Percentiles rank a stretch among this genome's conserved stretches.
phyloP scores from a whole-genome alignment of 805 yeast genomes.

The Blastobotrys americana region DNA sequence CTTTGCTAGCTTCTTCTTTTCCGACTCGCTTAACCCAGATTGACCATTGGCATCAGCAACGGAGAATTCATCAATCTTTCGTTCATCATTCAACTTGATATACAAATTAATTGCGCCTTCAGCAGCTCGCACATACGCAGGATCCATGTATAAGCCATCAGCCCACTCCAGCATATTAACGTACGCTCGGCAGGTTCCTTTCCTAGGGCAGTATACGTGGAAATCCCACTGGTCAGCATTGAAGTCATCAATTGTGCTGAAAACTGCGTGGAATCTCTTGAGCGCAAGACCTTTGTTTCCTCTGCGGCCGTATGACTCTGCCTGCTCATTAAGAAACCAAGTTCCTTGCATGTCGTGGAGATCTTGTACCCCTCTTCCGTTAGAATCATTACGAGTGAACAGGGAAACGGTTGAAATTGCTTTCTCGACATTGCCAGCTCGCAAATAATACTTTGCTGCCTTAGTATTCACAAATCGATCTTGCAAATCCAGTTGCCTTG shows the following conservation, averaged over 20 bases:
- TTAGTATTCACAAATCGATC: constrained; percentile 90
- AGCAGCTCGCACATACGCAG: constrained; percentile 64
- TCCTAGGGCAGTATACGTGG: constrained; percentile 85
- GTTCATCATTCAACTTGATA: constrained; percentile 31
- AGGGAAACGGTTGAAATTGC: constrained; percentile 69
- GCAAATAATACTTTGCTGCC: constrained; percentile 70
- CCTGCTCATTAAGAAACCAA: constrained; percentile 82
- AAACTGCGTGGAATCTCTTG: constrained; percentile 65
- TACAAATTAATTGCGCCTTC: constrained; percentile 56
- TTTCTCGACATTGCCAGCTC: constrained; percentile 66
- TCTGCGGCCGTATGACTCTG: constrained; percentile 67
- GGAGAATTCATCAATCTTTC: constrained; percentile 6
- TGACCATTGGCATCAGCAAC: constrained; percentile 16
- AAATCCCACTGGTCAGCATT: constrained; percentile 86
- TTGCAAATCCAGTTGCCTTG: constrained; percentile 71
- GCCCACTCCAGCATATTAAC: constrained; percentile 76
- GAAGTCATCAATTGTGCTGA: constrained; percentile 62
- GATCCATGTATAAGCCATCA: constrained; percentile 60
- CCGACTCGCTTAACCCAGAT: constrained; percentile 25
- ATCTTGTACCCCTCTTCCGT: constrained; percentile 78
- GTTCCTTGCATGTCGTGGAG: constrained; percentile 84
- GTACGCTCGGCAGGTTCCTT: constrained; percentile 85
- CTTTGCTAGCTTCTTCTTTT: constrained; percentile 31
- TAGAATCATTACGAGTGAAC: constrained; percentile 80
- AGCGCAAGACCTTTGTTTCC: constrained; percentile 64